Evolutionary conservation across 148 eudicot genomes (phyloP).

Genomic region (Limonium bicolor): DNA sequence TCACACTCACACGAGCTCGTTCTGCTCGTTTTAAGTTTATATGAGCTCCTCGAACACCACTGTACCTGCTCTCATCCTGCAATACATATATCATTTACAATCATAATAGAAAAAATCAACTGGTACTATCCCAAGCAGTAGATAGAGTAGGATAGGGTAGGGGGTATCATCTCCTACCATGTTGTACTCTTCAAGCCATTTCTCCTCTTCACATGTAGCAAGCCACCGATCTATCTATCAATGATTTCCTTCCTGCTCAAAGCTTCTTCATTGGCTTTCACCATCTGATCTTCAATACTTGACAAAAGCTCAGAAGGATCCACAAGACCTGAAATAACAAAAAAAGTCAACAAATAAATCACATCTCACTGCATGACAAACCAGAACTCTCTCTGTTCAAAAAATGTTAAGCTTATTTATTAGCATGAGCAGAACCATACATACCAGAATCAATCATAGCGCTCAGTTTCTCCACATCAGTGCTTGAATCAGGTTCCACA

Average conservation of each 20-base stretch:
- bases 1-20: constrained; percentile 63
- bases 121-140: no score
- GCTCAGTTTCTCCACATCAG: constrained; percentile 47
- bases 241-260: constrained; percentile 49
- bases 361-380: not conserved
- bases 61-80: constrained; percentile 73
- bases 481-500: constrained; percentile 53
- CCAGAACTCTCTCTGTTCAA: not conserved
- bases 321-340: constrained; percentile 34
- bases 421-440: not conserved
- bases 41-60: constrained; percentile 90
- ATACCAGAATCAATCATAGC: constrained; percentile 65
- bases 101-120: no score
- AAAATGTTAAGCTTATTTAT: not conserved
- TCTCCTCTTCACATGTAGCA: constrained; percentile 60
- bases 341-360: no score
- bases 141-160: no score
- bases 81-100: no score
- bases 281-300: constrained; percentile 45
- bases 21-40: constrained; percentile 89
- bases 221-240: constrained; percentile 59
- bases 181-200: constrained; percentile 64
- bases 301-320: constrained; percentile 57
- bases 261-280: constrained; percentile 48
- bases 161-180: constrained; percentile 24